Evolutionary conservation across 2,329 filamentous ascomycete species (phyloP), one percentile per base, ranked within the genome.

Genomic region (Fusarium sp.): DNA sequence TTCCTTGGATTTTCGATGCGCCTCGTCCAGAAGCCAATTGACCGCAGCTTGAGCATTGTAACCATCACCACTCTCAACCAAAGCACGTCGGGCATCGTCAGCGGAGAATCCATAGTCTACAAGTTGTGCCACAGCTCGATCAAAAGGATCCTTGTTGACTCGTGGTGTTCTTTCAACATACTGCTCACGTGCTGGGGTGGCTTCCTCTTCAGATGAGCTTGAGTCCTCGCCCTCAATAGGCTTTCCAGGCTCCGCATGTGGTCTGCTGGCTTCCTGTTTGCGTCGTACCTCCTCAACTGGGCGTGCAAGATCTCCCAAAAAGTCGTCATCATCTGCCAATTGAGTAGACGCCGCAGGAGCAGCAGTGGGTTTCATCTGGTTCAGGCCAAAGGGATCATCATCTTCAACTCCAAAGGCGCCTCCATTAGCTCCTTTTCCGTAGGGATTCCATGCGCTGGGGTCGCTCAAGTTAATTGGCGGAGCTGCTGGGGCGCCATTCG

Each of bases 31-130:
- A 15, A 99, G 87, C 91, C 92, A 97, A 44, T 95, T 92, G 11
- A 97, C 94, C 4, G 95, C 95, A 54, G 90, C 92, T 80, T 97
- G 94, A 15, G 97, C 90, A 78, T 98, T 92, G 3, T 91, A 83
- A 5, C 94, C 93, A 7, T 91, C 91, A 8, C 94, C 92, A 37
- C 93, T 97, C 77, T 94, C 92, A 16, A 90, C 90, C 44, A 99
- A 83, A 10, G 94, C 96, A 70, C 92, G 87, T 60, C 89, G 88
- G n/a, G 96, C 92, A 77, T 94, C 94, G 65, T 97, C 93, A 0
- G 91, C 88, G 0, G 94, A 90, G 76, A 99, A 99, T 1, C 96
- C 96, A 89, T 98, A 98, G 74, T 98, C 95, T 7, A 98, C 90
- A 31, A 99, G 84, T 79, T 98, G 94, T 15, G 93, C 94, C 31